These are phyloP conservation scores for Amylostereum chailletii DNA, from an alignment of 1,284 basidiomycete genomes.

Conservation along the genomic window DNA sequence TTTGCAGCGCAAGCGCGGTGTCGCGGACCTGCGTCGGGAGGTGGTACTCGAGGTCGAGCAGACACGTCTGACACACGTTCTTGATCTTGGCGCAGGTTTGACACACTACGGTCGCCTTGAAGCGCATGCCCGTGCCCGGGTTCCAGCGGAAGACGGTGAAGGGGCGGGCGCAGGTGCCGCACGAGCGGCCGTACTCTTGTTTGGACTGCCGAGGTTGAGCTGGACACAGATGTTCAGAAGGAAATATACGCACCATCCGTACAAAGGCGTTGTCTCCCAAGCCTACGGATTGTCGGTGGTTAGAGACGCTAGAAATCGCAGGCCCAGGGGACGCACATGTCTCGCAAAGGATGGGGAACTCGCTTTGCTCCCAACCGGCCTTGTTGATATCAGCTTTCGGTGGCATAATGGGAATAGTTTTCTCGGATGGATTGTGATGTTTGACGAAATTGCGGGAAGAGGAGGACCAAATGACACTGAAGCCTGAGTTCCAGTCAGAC, in stretches of 20 bases:
- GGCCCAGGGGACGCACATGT: slow-evolving; percentile 55
- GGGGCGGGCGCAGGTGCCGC: slow-evolving; percentile 90
- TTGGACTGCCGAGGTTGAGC: slow-evolving; percentile 56
- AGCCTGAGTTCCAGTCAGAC: too few species aligned
- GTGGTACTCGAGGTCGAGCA: slow-evolving; percentile 93
- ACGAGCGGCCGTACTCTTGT: slow-evolving; percentile 92
- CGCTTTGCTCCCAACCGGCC: slow-evolving; percentile 86
- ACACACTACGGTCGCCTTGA: slow-evolving; percentile 97
- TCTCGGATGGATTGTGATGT: neutral
- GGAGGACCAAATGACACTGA: too few species aligned
- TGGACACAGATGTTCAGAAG: slow-evolving; percentile 1
- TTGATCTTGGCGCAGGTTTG: slow-evolving; percentile 98
- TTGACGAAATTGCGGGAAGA: too few species aligned
- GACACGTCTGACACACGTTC: slow-evolving; percentile 97
- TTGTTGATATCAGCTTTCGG: slow-evolving; percentile 85
- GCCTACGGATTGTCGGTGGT: slow-evolving; percentile 36
- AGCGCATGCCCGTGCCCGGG: slow-evolving; percentile 86
- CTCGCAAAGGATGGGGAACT: slow-evolving; percentile 86
- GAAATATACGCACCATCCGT: slow-evolving; percentile 61
- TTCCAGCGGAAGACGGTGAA: slow-evolving; percentile 99
- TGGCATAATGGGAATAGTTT: slow-evolving; percentile 14
- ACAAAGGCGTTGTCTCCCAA: slow-evolving; percentile 84
- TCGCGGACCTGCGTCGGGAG: slow-evolving; percentile 96
- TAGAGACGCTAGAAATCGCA: slow-evolving; percentile 5
- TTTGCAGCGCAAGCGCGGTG: slow-evolving; percentile 83